These are phyloP conservation scores for Funneliformis mosseae DNA, from an alignment of 192 early-diverging fungal species.

Conservation along the genomic window DNA sequence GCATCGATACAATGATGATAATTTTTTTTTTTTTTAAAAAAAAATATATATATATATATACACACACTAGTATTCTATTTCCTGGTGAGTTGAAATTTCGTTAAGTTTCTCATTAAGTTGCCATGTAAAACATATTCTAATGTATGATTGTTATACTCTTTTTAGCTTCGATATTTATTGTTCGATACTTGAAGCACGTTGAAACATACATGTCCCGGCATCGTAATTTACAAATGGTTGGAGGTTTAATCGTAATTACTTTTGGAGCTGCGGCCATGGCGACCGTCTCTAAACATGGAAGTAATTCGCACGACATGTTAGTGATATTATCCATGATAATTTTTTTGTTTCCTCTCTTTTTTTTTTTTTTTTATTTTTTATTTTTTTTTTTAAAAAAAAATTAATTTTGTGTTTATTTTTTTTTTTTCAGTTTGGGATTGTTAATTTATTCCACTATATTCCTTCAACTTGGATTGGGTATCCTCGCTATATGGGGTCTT, in stretches of 20 bases:
- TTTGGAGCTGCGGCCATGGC: conserved; percentile 34
- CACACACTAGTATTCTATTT: conserved; percentile 10
- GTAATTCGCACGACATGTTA: not conserved
- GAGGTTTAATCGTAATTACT: conserved; percentile 23
- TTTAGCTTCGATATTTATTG: conserved; percentile 24
- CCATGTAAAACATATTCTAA: not conserved
- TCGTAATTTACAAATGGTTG: conserved; percentile 31
- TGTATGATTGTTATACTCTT: not conserved
- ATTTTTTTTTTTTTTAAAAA: not conserved
- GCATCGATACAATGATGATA: not conserved
- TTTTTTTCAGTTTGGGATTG: conserved; percentile 24
- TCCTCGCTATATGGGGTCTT: conserved; percentile 19
- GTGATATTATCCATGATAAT: not conserved
- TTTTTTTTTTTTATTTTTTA: no score
- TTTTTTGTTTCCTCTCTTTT: no score
- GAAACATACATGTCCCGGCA: conserved; percentile 11
- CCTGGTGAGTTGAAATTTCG: not conserved
- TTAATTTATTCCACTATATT: conserved; percentile 15
- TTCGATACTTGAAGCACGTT: conserved; percentile 28
- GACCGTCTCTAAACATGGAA: not conserved
- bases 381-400: not conserved
- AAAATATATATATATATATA: no score
- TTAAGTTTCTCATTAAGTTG: not conserved
- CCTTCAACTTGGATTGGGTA: conserved; percentile 26
- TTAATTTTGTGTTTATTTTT: not conserved